Percentiles rank a stretch among this genome's conserved stretches.
Evolutionary conservation across 139 green algal genomes (phyloP).

Genomic region (Micromonas commoda): DNA sequence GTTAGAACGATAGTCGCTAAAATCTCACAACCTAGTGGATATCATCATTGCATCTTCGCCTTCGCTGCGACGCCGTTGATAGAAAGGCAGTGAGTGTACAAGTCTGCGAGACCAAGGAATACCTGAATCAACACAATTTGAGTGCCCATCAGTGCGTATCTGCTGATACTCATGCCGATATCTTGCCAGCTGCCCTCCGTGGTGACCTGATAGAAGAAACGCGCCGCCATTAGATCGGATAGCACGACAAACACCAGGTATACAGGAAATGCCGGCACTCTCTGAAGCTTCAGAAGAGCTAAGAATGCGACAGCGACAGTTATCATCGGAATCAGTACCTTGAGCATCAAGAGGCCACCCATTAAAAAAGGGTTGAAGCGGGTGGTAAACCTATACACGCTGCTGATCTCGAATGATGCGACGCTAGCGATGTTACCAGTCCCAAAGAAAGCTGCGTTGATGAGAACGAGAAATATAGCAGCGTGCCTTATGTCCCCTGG

Average conservation of each 20-base stretch:
- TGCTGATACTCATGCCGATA: conserved; percentile 35
- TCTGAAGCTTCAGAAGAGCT: not conserved
- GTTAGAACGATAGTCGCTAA: not conserved
- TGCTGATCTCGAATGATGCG: conserved; percentile 37
- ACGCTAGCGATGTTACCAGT: conserved; percentile 39
- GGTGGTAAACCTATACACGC: conserved; percentile 38
- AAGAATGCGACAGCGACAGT: conserved; percentile 27
- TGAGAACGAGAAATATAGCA: conserved; percentile 26
- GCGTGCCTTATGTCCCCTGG: conserved; percentile 21
- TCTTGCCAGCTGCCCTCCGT: conserved; percentile 37
- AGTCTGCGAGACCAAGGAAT: not conserved
- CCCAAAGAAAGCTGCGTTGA: conserved; percentile 41
- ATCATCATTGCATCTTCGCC: not conserved
- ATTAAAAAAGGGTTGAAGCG: conserved; percentile 41
- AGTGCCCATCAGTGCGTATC: conserved; percentile 33
- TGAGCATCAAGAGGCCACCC: conserved; percentile 37
- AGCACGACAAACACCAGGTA: conserved; percentile 37
- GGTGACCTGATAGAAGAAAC: conserved; percentile 39
- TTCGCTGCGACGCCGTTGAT: not conserved
- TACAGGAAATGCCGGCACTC: not conserved
- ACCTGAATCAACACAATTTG: conserved; percentile 29
- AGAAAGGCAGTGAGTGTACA: not conserved
- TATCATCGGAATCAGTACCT: conserved; percentile 37
- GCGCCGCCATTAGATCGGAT: conserved; percentile 33
- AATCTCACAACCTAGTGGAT: not conserved